Evolutionary conservation across 2,329 filamentous ascomycete species (phyloP), one percentile per base, ranked within the genome.

Genomic region (Fusarium newnesense): DNA sequence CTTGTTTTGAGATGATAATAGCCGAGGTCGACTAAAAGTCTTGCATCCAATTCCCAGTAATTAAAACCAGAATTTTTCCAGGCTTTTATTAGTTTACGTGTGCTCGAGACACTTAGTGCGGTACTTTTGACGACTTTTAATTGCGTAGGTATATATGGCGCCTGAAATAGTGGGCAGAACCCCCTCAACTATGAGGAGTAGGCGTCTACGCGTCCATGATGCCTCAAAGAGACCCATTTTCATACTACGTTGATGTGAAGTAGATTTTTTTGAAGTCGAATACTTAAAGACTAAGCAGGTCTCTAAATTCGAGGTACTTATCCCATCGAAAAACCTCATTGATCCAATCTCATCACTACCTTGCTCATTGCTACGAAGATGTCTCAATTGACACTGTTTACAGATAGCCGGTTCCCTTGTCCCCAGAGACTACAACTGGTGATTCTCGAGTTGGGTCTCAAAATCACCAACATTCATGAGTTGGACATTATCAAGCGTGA

Each of bases 41-140:
- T 9, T 21, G 24, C 2, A 16, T 16, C 2, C 2, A 5, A 9
- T 2, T 2, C 4, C 7, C 0, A 10, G 28, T 8, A 26, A 37
- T 16, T n/a, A 2, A 21, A 53, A 2, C 7, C 0, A 5, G 2
- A 39, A 18, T 12, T 28, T 1, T 4, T 7, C 10, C 13, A 39
- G 50, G 15, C 50, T 28, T 21, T 53, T 0, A n/a, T 11, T 21
- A 2, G 9, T 40, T 7, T n/a, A n/a, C 24, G 50, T 54, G 8
- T 39, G 7, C 19, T 39, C 7, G 4, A 18, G 13, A 13, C 2
- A 28, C 19, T 21, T 12, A 2, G 13, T 12, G 34, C 24, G 24
- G 34, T 9, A 28, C 15, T 37, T 37, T 53, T 21, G 24, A 39
- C 12, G 18, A 53, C 2, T 28, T 12, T 2, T 28, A 3, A 9